A percentile compares a stretch with the other conserved stretches of the same genome.
Evolutionary conservation across 2,329 filamentous ascomycete genomes (phyloP).

Genomic region (Colletotrichum horii): DNA sequence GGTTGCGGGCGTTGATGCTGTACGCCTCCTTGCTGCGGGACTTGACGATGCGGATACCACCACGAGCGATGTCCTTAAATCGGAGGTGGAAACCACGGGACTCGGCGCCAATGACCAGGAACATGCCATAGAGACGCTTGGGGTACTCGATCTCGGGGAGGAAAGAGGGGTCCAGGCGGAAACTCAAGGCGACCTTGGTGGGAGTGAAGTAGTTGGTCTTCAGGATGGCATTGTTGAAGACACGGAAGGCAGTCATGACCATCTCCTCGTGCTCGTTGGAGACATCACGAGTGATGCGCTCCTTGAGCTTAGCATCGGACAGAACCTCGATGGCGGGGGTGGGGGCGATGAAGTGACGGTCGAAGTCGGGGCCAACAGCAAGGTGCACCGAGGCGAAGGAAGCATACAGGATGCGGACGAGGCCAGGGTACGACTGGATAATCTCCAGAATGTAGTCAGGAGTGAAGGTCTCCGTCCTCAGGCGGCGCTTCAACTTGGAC

Average conservation of each 20-base stretch:
- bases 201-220: constrained; percentile 99
- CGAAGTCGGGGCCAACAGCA: constrained; percentile 54
- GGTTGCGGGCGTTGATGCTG: constrained; percentile 90
- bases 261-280: constrained; percentile 95
- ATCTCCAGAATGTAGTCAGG: constrained; percentile 98
- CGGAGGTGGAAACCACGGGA: constrained; percentile 96
- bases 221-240: constrained; percentile 91
- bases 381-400: constrained; percentile 90
- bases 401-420: constrained; percentile 88
- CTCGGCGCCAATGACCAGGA: constrained; percentile 95
- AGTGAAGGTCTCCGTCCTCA: constrained; percentile 96
- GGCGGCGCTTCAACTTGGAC: constrained; percentile 86
- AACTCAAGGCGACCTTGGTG: constrained; percentile 97
- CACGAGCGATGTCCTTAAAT: constrained; percentile 95
- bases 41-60: constrained; percentile 98
- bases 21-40: constrained; percentile 96
- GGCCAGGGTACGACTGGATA: constrained; percentile 85
- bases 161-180: constrained; percentile 89
- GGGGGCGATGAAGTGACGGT: constrained; percentile 57
- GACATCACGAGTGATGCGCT: constrained; percentile 79
- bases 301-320: constrained; percentile 74
- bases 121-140: constrained; percentile 95
- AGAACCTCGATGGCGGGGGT: constrained; percentile 71
- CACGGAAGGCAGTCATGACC: constrained; percentile 95
- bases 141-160: constrained; percentile 92